Conservation (phyloP, 306 rosid species). For the Cucumis cinereus region DNA sequence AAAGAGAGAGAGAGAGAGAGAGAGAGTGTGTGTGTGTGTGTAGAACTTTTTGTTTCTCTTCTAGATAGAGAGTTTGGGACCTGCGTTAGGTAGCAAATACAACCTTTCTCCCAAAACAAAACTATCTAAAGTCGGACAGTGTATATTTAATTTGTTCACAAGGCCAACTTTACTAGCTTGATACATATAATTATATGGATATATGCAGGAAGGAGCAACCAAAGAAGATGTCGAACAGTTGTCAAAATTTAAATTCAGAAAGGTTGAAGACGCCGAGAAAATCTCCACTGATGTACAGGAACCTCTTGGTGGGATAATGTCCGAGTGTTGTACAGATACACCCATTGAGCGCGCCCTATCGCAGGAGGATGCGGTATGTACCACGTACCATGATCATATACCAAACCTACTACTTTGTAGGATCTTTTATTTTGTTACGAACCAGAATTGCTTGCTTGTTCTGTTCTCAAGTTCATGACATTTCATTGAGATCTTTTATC, state of each 20-base stretch:
- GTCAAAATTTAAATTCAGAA: conserved; percentile 62
- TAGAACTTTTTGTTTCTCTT: too few species aligned
- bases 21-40: too few species aligned
- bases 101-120: neutral
- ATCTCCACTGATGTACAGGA: conserved; percentile 30
- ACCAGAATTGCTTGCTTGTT: neutral
- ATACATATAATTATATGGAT: conserved; percentile 6
- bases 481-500: conserved; percentile 9
- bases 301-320: conserved; percentile 72
- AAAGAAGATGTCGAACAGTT: conserved; percentile 85
- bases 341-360: conserved; percentile 60
- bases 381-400: neutral
- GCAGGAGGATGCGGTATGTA: conserved; percentile 71
- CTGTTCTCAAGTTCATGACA: neutral
- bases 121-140: neutral
- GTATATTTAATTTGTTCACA: neutral
- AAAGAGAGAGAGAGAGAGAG: neutral
- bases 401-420: neutral
- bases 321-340: conserved; percentile 59
- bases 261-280: conserved; percentile 37
- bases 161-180: neutral
- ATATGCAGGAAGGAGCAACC: conserved; percentile 88
- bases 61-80: neutral
- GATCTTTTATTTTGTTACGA: neutral
- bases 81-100: neutral